These are phyloP conservation scores for Neofusicoccum laricinum DNA, from an alignment of 2,329 filamentous ascomycete genomes.

Conservation along the genomic window DNA sequence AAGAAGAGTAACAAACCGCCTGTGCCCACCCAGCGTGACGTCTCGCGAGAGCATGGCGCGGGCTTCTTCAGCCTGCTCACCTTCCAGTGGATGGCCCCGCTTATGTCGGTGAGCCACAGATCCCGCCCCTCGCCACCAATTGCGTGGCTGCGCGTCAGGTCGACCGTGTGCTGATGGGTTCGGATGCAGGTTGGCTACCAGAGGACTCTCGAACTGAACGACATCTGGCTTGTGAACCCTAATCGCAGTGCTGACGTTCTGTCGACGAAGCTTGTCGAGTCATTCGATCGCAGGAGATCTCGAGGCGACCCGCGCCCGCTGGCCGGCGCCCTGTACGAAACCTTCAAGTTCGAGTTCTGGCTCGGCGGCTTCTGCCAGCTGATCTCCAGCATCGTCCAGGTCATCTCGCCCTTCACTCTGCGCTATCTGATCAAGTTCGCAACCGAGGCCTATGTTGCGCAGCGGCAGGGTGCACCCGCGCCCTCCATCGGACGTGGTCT, in stretches of 20 bases:
- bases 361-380: conserved; percentile 78
- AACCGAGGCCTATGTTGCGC: conserved; percentile 70
- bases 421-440: conserved; percentile 86
- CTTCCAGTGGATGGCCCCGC: conserved; percentile 85
- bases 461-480: conserved; percentile 47
- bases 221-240: conserved; percentile 88
- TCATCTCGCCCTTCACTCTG: conserved; percentile 79
- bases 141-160: too few species aligned
- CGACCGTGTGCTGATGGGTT: neutral
- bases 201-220: conserved; percentile 74
- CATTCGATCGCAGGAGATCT: conserved; percentile 67
- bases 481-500: conserved; percentile 74
- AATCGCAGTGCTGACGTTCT: conserved; percentile 69
- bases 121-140: neutral
- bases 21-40: conserved; percentile 50
- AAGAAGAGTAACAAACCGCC: conserved; percentile 52
- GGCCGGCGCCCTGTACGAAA: conserved; percentile 79
- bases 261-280: conserved; percentile 61
- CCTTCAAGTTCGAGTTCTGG: conserved; percentile 80
- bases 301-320: conserved; percentile 71
- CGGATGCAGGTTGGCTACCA: conserved; percentile 70
- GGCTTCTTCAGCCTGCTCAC: conserved; percentile 71
- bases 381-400: conserved; percentile 66
- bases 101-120: conserved; percentile 60
- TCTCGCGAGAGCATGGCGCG: conserved; percentile 70